phyloP scores from a whole-genome alignment of 2,329 filamentous ascomycete species.

The Monosporascus sp. region DNA sequence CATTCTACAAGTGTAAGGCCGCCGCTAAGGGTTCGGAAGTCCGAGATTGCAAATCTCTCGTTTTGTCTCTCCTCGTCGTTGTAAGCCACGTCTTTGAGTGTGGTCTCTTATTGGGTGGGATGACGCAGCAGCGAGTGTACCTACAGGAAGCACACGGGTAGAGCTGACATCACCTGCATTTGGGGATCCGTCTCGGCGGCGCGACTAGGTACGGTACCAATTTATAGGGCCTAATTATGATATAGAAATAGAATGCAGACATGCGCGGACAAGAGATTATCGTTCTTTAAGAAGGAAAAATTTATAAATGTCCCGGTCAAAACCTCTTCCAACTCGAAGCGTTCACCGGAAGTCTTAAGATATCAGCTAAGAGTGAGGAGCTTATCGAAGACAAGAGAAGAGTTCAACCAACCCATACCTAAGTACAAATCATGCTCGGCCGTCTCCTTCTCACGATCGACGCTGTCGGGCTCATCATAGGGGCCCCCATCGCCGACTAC shows the following conservation, averaged over 20 bases:
- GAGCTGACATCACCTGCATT: not conserved
- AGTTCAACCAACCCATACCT: not conserved
- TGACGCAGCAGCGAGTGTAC: not conserved
- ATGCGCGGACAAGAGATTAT: no score
- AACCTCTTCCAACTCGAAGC: no score
- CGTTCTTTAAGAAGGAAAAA: no score
- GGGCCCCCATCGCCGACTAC: conserved; percentile 34
- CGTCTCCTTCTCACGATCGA: conserved; percentile 37
- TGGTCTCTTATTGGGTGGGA: not conserved
- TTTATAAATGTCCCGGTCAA: no score
- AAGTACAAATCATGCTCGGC: conserved; percentile 26
- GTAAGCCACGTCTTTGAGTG: not conserved
- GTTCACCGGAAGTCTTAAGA: not conserved
- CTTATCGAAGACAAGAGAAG: not conserved
- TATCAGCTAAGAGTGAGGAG: not conserved
- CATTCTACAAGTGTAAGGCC: no score
- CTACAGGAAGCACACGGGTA: no score
- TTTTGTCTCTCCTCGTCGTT: not conserved
- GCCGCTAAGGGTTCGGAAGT: no score
- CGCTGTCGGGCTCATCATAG: conserved; percentile 31
- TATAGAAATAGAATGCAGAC: no score
- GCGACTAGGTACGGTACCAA: no score
- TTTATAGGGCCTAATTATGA: no score
- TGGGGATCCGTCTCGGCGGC: not conserved
- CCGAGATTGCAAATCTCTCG: no score